Evolutionary conservation across 106 monocot species (phyloP).

Genomic region (Dioscorea zingiberensis): DNA sequence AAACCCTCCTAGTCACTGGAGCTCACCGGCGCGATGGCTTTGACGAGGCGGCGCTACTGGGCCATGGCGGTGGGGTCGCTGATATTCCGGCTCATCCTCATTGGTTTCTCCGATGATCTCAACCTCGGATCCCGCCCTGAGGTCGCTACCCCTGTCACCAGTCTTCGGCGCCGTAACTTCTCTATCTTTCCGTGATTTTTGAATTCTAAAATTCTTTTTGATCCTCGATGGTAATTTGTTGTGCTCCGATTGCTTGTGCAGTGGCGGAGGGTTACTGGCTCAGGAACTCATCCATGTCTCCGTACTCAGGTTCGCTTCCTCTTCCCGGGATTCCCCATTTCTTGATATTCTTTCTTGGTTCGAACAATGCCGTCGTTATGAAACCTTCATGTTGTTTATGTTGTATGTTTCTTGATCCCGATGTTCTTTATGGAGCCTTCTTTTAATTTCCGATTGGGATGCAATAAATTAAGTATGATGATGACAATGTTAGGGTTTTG

Average conservation of each 20-base stretch:
- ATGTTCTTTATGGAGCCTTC: no score
- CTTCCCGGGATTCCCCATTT: no score
- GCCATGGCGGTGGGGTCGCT: constrained; percentile 25
- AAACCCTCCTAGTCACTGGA: no score
- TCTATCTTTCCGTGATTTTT: neutral
- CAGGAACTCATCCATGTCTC: constrained; percentile 70
- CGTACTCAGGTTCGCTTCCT: constrained; percentile 57
- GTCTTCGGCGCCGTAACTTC: constrained; percentile 69
- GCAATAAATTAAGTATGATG: no score
- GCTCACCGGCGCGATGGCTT: neutral
- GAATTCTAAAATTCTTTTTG: no score
- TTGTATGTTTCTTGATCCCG: no score
- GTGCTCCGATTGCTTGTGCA: constrained; percentile 11
- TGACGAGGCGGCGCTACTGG: constrained; percentile 6
- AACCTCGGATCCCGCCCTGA: constrained; percentile 78
- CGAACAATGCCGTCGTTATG: no score
- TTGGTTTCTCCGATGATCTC: constrained; percentile 52
- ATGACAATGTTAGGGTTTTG: no score
- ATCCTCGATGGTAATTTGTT: no score
- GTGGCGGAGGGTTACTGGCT: constrained; percentile 98
- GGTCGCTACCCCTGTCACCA: constrained; percentile 89
- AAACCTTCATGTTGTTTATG: no score
- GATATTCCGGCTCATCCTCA: constrained; percentile 48
- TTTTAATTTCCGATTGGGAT: no score
- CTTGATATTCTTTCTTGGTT: no score